Percentiles rank a stretch among this genome's conserved stretches.
Evolutionary conservation across 148 eudicot genomes (phyloP).

Genomic region (Linanthus parryae): DNA sequence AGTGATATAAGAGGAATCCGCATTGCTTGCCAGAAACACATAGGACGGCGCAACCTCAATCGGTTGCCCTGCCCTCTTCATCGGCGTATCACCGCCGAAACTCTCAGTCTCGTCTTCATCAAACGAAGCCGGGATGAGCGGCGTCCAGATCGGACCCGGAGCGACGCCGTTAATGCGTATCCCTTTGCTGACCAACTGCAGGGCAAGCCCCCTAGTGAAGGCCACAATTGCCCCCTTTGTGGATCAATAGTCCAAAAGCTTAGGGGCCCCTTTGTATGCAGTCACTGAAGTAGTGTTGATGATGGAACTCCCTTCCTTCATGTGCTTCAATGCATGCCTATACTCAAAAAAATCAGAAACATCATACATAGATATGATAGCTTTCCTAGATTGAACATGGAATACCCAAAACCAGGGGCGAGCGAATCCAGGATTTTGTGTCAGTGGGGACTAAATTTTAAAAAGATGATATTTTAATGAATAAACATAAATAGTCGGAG

Average conservation of each 20-base stretch:
- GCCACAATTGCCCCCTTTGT: conserved; percentile 33
- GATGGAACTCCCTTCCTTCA: conserved; percentile 32
- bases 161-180: conserved; percentile 61
- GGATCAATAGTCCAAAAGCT: conserved; percentile 33
- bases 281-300: conserved; percentile 42
- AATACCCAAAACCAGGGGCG: no score
- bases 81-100: conserved; percentile 22
- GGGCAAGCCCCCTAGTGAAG: conserved; percentile 25
- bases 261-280: conserved; percentile 25
- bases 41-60: conserved; percentile 43
- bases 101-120: conserved; percentile 14
- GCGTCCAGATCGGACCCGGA: conserved; percentile 57
- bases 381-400: no score
- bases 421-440: no score
- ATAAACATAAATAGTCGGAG: no score
- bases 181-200: conserved; percentile 23
- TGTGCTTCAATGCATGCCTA: conserved; percentile 38
- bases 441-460: no score
- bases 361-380: no score
- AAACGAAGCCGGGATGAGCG: conserved; percentile 22
- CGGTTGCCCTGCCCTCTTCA: conserved; percentile 44
- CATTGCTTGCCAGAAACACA: conserved; percentile 43
- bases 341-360: no score
- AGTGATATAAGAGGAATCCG: conserved; percentile 47
- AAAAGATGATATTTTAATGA: no score